Evolutionary conservation across 2,329 filamentous ascomycete species (phyloP).

Genomic region (Rhytidhysteron rufulum): DNA sequence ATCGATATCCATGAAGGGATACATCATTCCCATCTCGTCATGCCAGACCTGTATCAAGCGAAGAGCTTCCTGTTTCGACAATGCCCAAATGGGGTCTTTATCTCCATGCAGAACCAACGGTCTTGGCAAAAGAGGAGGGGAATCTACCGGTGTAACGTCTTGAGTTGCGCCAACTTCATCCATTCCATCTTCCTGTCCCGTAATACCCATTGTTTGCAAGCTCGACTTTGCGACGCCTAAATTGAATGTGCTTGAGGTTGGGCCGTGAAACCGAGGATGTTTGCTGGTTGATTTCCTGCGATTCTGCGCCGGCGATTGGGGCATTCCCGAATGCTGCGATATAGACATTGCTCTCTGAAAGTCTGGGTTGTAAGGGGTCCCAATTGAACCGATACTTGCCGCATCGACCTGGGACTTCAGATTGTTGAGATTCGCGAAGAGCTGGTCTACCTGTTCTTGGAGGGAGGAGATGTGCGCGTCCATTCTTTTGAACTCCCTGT

Average conservation of each 20-base stretch:
- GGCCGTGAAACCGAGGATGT: conserved; percentile 70
- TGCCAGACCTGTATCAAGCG: conserved; percentile 77
- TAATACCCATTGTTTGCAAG: conserved; percentile 85
- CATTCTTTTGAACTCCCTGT: conserved; percentile 76
- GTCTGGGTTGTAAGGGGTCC: conserved; percentile 26
- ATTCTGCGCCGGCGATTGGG: conserved; percentile 35
- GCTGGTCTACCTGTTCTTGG: conserved; percentile 77
- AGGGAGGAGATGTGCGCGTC: conserved; percentile 67
- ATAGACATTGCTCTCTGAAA: conserved; percentile 35
- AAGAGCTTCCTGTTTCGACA: conserved; percentile 74
- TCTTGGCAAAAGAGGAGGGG: conserved; percentile 35
- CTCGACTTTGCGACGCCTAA: conserved; percentile 84
- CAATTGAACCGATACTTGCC: conserved; percentile 25
- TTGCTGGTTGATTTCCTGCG: conserved; percentile 37
- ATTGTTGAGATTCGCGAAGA: conserved; percentile 68
- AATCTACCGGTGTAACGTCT: conserved; percentile 50
- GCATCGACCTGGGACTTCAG: conserved; percentile 53
- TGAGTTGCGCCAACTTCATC: conserved; percentile 56
- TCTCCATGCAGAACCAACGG: conserved; percentile 37
- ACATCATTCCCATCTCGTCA: conserved; percentile 90
- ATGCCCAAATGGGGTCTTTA: conserved; percentile 76
- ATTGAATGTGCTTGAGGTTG: conserved; percentile 80
- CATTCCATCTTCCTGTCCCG: conserved; percentile 57
- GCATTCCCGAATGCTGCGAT: conserved; percentile 28
- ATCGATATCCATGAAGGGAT: conserved; percentile 76